These are phyloP conservation scores for Parastagonospora nodorum DNA, from an alignment of 2,329 filamentous ascomycete genomes.

Conservation along the genomic window DNA sequence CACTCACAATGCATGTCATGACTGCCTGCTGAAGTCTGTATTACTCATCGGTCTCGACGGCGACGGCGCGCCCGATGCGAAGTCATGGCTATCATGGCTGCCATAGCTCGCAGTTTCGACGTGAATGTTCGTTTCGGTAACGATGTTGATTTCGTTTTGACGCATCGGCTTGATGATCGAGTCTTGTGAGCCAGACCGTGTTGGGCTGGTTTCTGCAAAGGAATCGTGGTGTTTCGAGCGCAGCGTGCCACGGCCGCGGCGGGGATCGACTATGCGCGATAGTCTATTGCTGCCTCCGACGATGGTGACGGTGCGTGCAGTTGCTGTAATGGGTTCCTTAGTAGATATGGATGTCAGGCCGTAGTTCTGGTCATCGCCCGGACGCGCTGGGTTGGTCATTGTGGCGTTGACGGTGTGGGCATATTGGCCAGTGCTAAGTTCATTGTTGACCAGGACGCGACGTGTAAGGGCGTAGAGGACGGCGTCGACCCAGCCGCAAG, in stretches of 20 bases:
- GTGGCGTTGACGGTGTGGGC: slow-evolving; percentile 27
- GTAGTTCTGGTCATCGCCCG: slow-evolving; percentile 31
- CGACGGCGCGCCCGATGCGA: not conserved
- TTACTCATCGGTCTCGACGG: slow-evolving; percentile 16
- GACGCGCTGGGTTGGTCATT: slow-evolving; percentile 27
- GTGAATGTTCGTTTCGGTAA: slow-evolving; percentile 43
- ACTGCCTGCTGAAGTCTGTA: not conserved
- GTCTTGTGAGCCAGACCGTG: slow-evolving; percentile 38
- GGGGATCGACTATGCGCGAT: slow-evolving; percentile 35
- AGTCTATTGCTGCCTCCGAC: slow-evolving; percentile 38
- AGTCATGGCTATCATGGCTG: not conserved
- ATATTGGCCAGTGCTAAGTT: slow-evolving; percentile 35
- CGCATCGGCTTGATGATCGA: slow-evolving; percentile 37
- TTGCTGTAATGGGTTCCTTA: slow-evolving; percentile 27
- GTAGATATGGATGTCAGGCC: slow-evolving; percentile 34
- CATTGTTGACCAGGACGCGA: slow-evolving; percentile 43
- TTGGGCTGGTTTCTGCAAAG: slow-evolving; percentile 29
- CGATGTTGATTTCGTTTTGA: slow-evolving; percentile 29
- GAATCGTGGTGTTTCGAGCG: slow-evolving; percentile 19
- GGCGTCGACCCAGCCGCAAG: slow-evolving; percentile 52
- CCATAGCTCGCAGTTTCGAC: slow-evolving; percentile 24
- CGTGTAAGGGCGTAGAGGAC: slow-evolving; percentile 51
- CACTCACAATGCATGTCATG: slow-evolving; percentile 1
- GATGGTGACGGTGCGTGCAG: slow-evolving; percentile 42
- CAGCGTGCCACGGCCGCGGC: slow-evolving; percentile 22